These are phyloP conservation scores for Malassezia furfur DNA, from an alignment of 1,284 basidiomycete genomes.

Conservation along the genomic window DNA sequence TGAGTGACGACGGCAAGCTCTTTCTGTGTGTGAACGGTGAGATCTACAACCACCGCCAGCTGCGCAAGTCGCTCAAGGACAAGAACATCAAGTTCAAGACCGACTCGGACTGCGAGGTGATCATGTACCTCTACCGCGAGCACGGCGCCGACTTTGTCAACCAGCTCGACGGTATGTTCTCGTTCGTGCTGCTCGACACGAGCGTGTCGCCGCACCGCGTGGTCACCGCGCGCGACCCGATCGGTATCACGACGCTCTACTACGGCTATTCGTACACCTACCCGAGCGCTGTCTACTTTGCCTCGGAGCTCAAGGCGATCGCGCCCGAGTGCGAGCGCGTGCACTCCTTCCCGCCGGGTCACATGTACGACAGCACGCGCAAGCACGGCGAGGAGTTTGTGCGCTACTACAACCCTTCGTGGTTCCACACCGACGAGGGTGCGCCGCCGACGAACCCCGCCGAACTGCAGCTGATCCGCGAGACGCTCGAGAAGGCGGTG, in stretches of 20 bases:
- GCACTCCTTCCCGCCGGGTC: slow-evolving; percentile 91
- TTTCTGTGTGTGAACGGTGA: slow-evolving; percentile 95
- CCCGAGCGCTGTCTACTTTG: slow-evolving; percentile 80
- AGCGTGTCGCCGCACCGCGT: slow-evolving; percentile 77
- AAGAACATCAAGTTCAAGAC: slow-evolving; percentile 78
- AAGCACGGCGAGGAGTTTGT: slow-evolving; percentile 44
- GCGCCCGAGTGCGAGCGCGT: slow-evolving; percentile 88
- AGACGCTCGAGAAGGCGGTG: slow-evolving; percentile 81
- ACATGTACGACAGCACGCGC: slow-evolving; percentile 55
- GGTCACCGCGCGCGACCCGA: slow-evolving; percentile 91
- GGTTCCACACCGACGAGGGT: slow-evolving; percentile 50
- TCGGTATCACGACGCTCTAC: slow-evolving; percentile 96
- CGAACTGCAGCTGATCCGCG: slow-evolving; percentile 57
- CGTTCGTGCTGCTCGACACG: slow-evolving; percentile 90
- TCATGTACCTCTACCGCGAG: slow-evolving; percentile 56
- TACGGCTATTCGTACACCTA: slow-evolving; percentile 81
- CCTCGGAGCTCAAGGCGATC: slow-evolving; percentile 91
- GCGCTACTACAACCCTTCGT: slow-evolving; percentile 48
- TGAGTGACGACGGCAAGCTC: slow-evolving; percentile 74
- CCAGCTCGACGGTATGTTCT: slow-evolving; percentile 94
- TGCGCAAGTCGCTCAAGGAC: slow-evolving; percentile 59
- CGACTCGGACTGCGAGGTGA: slow-evolving; percentile 96
- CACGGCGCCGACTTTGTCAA: slow-evolving; percentile 49
- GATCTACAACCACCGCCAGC: slow-evolving; percentile 91
- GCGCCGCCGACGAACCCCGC: slow-evolving; percentile 59